Evolutionary conservation across 1,284 basidiomycete species (phyloP).

Genomic region (Ganoderma sp.): DNA sequence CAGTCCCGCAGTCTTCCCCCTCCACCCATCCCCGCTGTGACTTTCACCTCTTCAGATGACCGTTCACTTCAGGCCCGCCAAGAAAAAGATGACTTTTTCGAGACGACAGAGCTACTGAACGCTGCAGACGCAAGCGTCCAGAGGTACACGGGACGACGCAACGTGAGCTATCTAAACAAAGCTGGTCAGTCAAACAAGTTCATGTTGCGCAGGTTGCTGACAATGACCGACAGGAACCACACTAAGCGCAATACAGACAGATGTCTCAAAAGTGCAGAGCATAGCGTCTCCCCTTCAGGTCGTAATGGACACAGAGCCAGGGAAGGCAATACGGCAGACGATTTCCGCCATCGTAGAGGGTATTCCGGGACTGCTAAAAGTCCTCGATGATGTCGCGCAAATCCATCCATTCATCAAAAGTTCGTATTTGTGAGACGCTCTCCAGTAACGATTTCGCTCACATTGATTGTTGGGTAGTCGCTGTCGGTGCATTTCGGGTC

Average conservation of each 20-base stretch:
- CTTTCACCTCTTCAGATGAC: not conserved
- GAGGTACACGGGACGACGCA: not conserved
- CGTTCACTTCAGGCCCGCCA: not conserved
- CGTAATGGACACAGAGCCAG: constrained; percentile 6
- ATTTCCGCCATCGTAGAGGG: constrained; percentile 31
- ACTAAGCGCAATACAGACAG: not conserved
- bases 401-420: constrained; percentile 39
- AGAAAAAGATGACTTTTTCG: not conserved
- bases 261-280: constrained; percentile 10
- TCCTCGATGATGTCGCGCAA: constrained; percentile 36
- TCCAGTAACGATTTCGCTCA: not conserved
- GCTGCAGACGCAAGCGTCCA: not conserved
- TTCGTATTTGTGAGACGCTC: constrained; percentile 1
- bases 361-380: constrained; percentile 34
- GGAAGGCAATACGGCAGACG: constrained; percentile 10
- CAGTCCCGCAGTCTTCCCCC: not conserved
- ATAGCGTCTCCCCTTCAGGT: constrained; percentile 6
- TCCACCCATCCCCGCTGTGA: not conserved
- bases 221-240: not conserved
- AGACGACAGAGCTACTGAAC: constrained; percentile 4
- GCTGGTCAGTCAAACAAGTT: not conserved
- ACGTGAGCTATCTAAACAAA: not conserved
- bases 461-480: constrained; percentile 38
- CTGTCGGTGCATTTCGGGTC: constrained; percentile 50
- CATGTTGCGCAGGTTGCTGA: not conserved